Percentiles rank a stretch among this genome's conserved stretches.
Evolutionary conservation across 257 asterid species (phyloP).

Genomic region (Orobanche coerulescens): DNA sequence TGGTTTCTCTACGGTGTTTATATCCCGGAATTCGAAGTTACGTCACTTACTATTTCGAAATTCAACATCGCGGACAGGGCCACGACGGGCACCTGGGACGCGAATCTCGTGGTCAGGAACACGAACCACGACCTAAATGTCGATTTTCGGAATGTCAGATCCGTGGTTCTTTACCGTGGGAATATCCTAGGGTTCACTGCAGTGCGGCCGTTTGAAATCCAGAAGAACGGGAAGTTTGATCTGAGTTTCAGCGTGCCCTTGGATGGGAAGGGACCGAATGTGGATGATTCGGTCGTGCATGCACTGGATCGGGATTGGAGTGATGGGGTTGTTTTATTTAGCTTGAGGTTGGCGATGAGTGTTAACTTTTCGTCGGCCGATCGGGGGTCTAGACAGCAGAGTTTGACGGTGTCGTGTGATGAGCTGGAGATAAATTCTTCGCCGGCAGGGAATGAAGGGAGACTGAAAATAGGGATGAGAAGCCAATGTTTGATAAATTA

Average conservation of each 20-base stretch:
- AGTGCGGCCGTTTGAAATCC: conserved; percentile 5
- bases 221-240: neutral
- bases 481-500: conserved; percentile 18
- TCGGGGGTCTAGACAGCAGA: conserved; percentile 5
- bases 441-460: conserved; percentile 18
- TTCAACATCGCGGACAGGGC: conserved; percentile 11
- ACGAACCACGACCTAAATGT: conserved; percentile 1
- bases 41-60: conserved; percentile 27
- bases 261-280: neutral
- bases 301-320: conserved; percentile 9
- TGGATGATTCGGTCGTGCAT: neutral
- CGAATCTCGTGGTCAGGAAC: conserved; percentile 18
- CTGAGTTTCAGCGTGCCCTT: neutral
- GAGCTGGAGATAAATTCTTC: conserved; percentile 21
- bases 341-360: conserved; percentile 24
- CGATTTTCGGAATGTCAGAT: neutral
- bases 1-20: conserved; percentile 44
- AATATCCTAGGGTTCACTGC: conserved; percentile 25
- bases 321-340: conserved; percentile 13
- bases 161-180: conserved; percentile 23
- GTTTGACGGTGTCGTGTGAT: conserved; percentile 30
- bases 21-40: conserved; percentile 31
- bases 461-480: conserved; percentile 4
- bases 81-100: conserved; percentile 26
- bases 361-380: conserved; percentile 13